Evolutionary conservation across 2,329 filamentous ascomycete species (phyloP).

Genomic region (Fusarium irregulare): DNA sequence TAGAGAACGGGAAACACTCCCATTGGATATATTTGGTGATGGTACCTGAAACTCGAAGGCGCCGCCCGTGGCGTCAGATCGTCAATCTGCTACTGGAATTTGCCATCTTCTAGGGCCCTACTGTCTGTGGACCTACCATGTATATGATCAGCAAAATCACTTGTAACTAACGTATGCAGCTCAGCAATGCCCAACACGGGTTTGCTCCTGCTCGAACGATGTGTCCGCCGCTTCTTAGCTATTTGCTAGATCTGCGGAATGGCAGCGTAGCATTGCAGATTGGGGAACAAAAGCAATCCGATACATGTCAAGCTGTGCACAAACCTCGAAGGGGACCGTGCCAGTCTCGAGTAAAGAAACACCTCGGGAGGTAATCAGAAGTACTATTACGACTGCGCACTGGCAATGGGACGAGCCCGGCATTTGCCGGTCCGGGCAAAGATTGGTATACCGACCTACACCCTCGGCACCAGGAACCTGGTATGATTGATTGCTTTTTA

Average conservation of each 20-base stretch:
- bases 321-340: slow-evolving; percentile 25
- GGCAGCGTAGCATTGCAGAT: background rate
- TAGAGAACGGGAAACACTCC: slow-evolving; percentile 37
- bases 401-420: slow-evolving; percentile 9
- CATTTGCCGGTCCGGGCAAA: slow-evolving; percentile 7
- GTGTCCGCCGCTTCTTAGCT: background rate
- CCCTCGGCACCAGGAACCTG: background rate
- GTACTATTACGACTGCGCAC: background rate
- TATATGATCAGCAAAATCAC: slow-evolving; percentile 3
- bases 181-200: background rate
- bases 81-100: slow-evolving; percentile 24
- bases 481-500: slow-evolving; percentile 11
- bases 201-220: background rate
- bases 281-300: background rate
- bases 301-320: slow-evolving; percentile 1
- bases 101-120: slow-evolving; percentile 4
- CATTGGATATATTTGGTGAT: slow-evolving; percentile 36
- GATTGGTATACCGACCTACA: background rate
- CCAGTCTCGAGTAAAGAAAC: slow-evolving; percentile 3
- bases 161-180: background rate
- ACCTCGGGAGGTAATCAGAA: background rate
- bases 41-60: slow-evolving; percentile 44
- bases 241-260: background rate
- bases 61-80: slow-evolving; percentile 40
- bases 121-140: background rate